Conservation (phyloP, 2,329 filamentous ascomycete species). For the Plectosphaerella plurivora region DNA sequence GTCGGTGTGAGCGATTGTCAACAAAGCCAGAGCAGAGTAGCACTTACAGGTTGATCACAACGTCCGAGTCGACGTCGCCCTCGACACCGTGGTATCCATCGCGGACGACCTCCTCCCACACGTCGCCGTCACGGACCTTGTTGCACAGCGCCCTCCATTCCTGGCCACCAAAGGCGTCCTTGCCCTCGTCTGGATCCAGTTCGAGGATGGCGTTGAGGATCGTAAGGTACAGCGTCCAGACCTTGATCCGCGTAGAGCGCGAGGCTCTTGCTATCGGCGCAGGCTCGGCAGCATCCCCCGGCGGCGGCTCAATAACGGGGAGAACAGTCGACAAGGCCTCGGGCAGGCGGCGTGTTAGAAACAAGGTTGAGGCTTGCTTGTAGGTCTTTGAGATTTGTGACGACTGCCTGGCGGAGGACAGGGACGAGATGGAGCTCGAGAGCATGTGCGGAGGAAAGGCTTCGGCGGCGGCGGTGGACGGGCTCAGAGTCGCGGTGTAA, state of each 20-base stretch:
- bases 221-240: constrained; percentile 96
- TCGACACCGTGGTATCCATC: constrained; percentile 86
- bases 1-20: neutral
- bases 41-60: constrained; percentile 79
- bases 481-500: constrained; percentile 38
- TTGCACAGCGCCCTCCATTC: constrained; percentile 79
- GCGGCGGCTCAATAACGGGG: constrained; percentile 67
- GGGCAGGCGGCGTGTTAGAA: constrained; percentile 86
- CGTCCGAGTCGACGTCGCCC: constrained; percentile 88
- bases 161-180: constrained; percentile 77
- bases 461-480: constrained; percentile 28
- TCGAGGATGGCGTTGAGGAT: constrained; percentile 89
- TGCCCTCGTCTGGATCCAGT: constrained; percentile 84
- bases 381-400: constrained; percentile 86
- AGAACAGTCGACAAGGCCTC: constrained; percentile 84
- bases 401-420: constrained; percentile 56
- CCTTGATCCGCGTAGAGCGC: constrained; percentile 80
- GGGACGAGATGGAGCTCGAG: constrained; percentile 65
- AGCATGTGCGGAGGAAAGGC: constrained; percentile 48
- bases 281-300: constrained; percentile 45
- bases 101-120: constrained; percentile 92
- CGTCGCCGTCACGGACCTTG: constrained; percentile 80
- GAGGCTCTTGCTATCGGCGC: constrained; percentile 78
- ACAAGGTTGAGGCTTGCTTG: constrained; percentile 88
- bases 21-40: neutral